Percentiles rank a stretch among this genome's conserved stretches.
phyloP scores from a whole-genome alignment of 177 flowering plant genomes.

The Vitis hybrid region DNA sequence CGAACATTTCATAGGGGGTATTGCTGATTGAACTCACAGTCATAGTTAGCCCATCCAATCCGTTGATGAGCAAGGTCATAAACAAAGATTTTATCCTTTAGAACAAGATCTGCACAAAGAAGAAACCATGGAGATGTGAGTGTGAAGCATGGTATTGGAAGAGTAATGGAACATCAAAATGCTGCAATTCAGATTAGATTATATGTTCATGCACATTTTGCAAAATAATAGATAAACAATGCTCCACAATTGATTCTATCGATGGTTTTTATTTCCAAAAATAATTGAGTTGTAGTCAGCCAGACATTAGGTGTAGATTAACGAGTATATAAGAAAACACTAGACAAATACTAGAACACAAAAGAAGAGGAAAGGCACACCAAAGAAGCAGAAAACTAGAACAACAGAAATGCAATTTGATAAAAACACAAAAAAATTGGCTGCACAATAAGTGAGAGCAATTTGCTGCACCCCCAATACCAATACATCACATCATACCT shows the following conservation, averaged over 20 bases:
- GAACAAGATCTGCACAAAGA: slow-evolving; percentile 42
- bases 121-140: slow-evolving; percentile 1
- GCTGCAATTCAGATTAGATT: background rate
- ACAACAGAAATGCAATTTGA: background rate
- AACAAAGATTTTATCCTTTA: slow-evolving; percentile 51
- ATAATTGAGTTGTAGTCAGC: background rate
- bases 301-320: background rate
- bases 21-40: slow-evolving; percentile 32
- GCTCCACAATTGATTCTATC: background rate
- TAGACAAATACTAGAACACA: background rate
- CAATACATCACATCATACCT: background rate
- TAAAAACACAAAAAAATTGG: background rate
- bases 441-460: background rate
- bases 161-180: background rate
- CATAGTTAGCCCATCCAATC: slow-evolving; percentile 50
- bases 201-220: background rate
- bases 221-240: background rate
- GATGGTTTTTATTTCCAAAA: background rate
- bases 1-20: too few relatives aligned
- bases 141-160: background rate
- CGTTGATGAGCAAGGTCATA: slow-evolving; percentile 45
- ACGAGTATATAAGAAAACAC: background rate
- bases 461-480: background rate
- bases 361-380: background rate
- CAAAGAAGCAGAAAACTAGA: background rate